Base-by-base conservation (phyloP, 306 rosid genomes). In the Cercis canadensis region DNA sequence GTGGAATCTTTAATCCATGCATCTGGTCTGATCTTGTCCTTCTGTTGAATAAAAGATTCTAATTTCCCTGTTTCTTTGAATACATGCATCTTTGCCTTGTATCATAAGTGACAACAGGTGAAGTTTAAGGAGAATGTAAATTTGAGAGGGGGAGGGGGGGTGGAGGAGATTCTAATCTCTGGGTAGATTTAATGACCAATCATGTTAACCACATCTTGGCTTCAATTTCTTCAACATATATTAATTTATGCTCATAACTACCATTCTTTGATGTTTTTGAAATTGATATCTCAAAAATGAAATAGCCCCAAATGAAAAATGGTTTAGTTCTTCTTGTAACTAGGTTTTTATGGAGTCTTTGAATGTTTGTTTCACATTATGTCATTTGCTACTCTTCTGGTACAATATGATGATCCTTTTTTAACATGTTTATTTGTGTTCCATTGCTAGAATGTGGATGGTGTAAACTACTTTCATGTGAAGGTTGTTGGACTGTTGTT, bases 391-490 rank as follows among this genome's bases (percentile, higher is more conserved):
- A 19, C 52, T 14, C 53, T 15, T 62, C 47, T 36, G 34, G 59
- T 62, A 39, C 6, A 41, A 10, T 64, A 12, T 55, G 34, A 78
- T 81, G 49, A 81, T 70, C 50, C 58, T 34, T 76, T 9, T 57
- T 15, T 57, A 9, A 13, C 0, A 3, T 39, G 51, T 53, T 55
- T 32, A 24, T 24, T 24, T 33, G n/a, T 49, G 29, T 75, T 44
- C 50, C 8, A 8, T 69, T 61, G 72, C 47, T 80, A 91, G 97
- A 91, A 91, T 29, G 85, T 88, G 70, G 96, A 91, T 37, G 97
- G 96, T 57, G 96, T 88, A 77, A 91, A 86, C 84, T 91, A 91
- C 86, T 88, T 91, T 72, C 97, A 88, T 21, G 96, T 88, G 81
- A 91, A 88, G 86, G 91, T 91, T 39, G 97, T 88, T 63, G 97